phyloP scores from a whole-genome alignment of 2,329 filamentous ascomycete species.

The Aspergillus proliferans region DNA sequence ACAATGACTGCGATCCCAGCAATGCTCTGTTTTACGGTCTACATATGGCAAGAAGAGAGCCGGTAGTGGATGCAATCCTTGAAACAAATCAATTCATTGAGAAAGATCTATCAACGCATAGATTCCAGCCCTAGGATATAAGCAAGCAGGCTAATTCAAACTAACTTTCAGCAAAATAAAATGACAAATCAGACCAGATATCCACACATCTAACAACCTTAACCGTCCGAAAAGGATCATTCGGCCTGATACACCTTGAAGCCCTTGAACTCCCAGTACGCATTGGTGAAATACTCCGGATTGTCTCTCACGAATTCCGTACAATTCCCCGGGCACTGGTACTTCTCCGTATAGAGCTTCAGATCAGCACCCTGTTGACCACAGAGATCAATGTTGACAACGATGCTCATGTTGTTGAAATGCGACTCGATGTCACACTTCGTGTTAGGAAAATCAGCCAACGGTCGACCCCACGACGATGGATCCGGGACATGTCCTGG shows the following conservation, averaged over 20 bases:
- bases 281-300: background rate
- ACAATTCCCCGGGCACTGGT: slow-evolving; percentile 36
- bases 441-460: slow-evolving; percentile 31
- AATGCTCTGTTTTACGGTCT: too few relatives aligned
- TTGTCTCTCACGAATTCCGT: background rate
- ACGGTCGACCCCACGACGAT: background rate
- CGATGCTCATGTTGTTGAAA: slow-evolving; percentile 57
- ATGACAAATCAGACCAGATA: too few relatives aligned
- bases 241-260: background rate
- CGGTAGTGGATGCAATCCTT: too few relatives aligned
- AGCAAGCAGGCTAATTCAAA: too few relatives aligned
- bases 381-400: slow-evolving; percentile 57
- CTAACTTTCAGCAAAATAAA: too few relatives aligned
- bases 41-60: too few relatives aligned
- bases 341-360: slow-evolving; percentile 15
- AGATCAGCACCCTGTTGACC: slow-evolving; percentile 42
- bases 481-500: background rate
- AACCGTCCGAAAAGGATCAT: too few relatives aligned
- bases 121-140: too few relatives aligned
- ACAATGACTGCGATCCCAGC: too few relatives aligned
- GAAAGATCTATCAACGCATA: too few relatives aligned
- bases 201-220: too few relatives aligned
- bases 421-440: slow-evolving; percentile 51
- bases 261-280: background rate
- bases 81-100: too few relatives aligned